A percentile compares a stretch with the other conserved stretches of the same genome.
Evolutionary conservation across 306 rosid genomes (phyloP).

Genomic region (Sicyos baderoa): DNA sequence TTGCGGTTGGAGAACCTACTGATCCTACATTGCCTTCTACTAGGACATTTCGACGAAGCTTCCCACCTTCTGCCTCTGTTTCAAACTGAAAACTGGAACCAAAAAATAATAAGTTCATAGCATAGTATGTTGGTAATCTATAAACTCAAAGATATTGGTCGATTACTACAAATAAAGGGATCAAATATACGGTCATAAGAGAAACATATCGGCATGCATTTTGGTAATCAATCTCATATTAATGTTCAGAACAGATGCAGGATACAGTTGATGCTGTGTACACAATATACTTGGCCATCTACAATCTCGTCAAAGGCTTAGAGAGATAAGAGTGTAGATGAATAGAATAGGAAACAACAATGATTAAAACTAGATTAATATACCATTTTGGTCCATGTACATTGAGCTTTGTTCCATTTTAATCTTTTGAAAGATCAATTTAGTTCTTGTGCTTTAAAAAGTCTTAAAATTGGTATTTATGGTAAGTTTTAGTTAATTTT

Average conservation of each 20-base stretch:
- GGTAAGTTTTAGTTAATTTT: no score
- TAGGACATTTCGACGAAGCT: constrained; percentile 74
- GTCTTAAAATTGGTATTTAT: no score
- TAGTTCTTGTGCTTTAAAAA: no score
- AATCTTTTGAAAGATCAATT: no score
- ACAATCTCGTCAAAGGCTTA: background rate
- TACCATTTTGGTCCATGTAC: no score
- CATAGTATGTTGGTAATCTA: background rate
- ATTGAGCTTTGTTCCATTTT: no score
- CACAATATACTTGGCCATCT: background rate
- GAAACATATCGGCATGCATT: background rate
- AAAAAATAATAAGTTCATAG: background rate
- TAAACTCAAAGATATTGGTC: no score
- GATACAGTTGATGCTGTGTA: background rate
- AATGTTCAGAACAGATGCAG: background rate
- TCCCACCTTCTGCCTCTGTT: constrained; percentile 76
- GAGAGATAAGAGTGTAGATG: background rate
- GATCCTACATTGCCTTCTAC: constrained; percentile 67
- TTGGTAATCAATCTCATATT: background rate
- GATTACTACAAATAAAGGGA: no score
- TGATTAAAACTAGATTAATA: background rate
- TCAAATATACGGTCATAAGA: background rate
- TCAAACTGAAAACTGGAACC: constrained; percentile 85
- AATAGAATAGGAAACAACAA: background rate
- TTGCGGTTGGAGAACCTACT: constrained; percentile 56